Evolutionary conservation across 306 rosid genomes (phyloP).

Genomic region (Urtica urens): DNA sequence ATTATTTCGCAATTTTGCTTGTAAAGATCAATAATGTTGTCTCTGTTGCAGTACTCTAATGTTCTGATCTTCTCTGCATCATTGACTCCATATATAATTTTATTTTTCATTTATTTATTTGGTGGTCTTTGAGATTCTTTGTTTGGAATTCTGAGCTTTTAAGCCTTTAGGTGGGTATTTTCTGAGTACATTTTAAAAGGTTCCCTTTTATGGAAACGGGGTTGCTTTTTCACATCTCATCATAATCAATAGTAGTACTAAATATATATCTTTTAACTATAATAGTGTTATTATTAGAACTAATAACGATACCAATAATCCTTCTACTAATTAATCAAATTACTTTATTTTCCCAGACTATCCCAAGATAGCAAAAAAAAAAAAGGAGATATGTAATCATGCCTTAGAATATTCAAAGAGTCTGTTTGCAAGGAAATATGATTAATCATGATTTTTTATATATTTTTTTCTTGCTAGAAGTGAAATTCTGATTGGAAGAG

Average conservation of each 20-base stretch:
- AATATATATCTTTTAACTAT: conserved; percentile 9
- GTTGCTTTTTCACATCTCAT: conserved; percentile 67
- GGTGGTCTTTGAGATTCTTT: conserved; percentile 51
- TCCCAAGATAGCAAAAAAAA: conserved; percentile 22
- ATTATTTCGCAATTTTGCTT: conserved; percentile 19
- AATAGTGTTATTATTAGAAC: conserved; percentile 13
- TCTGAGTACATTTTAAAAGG: conserved; percentile 47
- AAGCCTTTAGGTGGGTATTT: conserved; percentile 50
- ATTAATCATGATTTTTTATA: too few relatives aligned
- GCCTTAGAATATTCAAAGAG: conserved; percentile 42
- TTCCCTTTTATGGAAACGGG: conserved; percentile 76
- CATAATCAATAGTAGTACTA: conserved; percentile 21
- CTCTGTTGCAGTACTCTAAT: conserved; percentile 41
- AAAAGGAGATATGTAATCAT: conserved; percentile 33
- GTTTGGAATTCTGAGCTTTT: conserved; percentile 70
- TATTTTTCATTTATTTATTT: conserved; percentile 16
- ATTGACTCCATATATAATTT: conserved; percentile 34
- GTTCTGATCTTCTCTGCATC: conserved; percentile 63
- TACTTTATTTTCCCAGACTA: conserved; percentile 20
- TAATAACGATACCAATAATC: conserved; percentile 6
- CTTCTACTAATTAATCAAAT: too few relatives aligned
- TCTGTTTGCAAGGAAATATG: conserved; percentile 2
- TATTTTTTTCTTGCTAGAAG: too few relatives aligned
- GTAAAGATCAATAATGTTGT: conserved; percentile 54
- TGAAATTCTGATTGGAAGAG: too few relatives aligned